Base-by-base conservation (phyloP, 495 filamentous ascomycete genomes). In the Hypoxylon intermedium region DNA sequence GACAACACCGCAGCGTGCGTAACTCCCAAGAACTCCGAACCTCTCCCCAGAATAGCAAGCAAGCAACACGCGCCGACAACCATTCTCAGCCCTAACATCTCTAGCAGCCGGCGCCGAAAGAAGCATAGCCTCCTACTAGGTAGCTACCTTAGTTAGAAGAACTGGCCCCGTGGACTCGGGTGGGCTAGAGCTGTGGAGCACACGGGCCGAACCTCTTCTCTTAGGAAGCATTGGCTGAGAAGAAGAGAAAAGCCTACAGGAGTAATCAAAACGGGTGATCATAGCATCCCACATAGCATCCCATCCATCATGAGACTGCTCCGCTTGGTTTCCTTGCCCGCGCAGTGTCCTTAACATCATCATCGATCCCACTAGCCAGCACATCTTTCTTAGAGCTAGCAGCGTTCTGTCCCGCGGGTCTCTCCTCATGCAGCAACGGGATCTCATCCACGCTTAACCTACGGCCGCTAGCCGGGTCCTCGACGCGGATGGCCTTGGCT, bases 371-470 rank as follows among this genome's bases (percentile, higher is more conserved):
- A 4, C 76, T 79, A 6, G 72, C 65, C 19, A 46, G 44, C 24
- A 46, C 59, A 30, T 50, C 55, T 9, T 30, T 49, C 19, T 37
- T 23, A 6, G 21, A 46, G 19, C 38, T 34, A 3, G 24, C 20
- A 1, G 51, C 21, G n/a, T 62, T 57, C 18, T 65, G 63, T 5
- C 64, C 67, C 5, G 24, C 7, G 7, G 63, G 53, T 38, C 66
- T 66, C 56, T 81, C 75, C 1, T 82, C 79, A 41, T 73, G 80
- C 34, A 87, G 63, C 38, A 85, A 64, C 0, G 84, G 82, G 52
- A 86, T 85, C 18, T 79, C 70, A 54, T 86, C 83, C 4, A 86
- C 65, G 28, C 79, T 79, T 30, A 67, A 54, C 6, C 59, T 51
- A 13, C 52, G 51, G 1, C 65, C 65, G 45, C 61, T 64, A 3